phyloP scores from a whole-genome alignment of 495 filamentous ascomycete species.

The Trichocladium antarcticum region DNA sequence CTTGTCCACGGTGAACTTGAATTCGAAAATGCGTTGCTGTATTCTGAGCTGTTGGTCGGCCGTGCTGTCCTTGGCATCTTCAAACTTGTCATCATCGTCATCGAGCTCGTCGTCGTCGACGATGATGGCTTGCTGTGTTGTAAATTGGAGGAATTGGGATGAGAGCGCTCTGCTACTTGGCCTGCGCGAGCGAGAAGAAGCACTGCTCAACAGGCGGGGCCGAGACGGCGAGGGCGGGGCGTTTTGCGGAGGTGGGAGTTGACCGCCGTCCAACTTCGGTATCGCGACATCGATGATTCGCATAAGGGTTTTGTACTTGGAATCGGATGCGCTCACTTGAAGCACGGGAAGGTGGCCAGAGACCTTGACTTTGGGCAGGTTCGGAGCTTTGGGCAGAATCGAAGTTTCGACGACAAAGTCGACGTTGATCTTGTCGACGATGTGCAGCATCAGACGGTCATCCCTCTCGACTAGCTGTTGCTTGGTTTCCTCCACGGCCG shows the following conservation, averaged over 20 bases:
- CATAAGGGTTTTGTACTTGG: constrained; percentile 94
- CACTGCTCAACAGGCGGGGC: constrained; percentile 38
- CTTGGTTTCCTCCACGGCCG: constrained; percentile 84
- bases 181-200: constrained; percentile 27
- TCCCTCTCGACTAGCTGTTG: constrained; percentile 64
- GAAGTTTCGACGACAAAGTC: constrained; percentile 87
- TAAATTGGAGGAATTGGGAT: constrained; percentile 39
- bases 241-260: constrained; percentile 17
- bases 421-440: constrained; percentile 93
- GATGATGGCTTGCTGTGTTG: constrained; percentile 62
- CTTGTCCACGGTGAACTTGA: constrained; percentile 89
- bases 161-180: constrained; percentile 24
- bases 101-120: constrained; percentile 69
- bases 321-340: constrained; percentile 82
- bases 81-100: constrained; percentile 48
- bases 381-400: constrained; percentile 85
- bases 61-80: constrained; percentile 50
- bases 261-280: constrained; percentile 60
- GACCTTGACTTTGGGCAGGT: constrained; percentile 83
- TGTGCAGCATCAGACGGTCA: constrained; percentile 63
- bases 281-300: constrained; percentile 91
- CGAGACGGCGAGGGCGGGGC: constrained; percentile 36
- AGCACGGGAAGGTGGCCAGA: constrained; percentile 87
- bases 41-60: constrained; percentile 53
- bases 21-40: constrained; percentile 82